A percentile compares a stretch with the other conserved stretches of the same genome.
Evolutionary conservation across 768 basidiomycete species (phyloP).

Genomic region (Naematelia aurantialba): DNA sequence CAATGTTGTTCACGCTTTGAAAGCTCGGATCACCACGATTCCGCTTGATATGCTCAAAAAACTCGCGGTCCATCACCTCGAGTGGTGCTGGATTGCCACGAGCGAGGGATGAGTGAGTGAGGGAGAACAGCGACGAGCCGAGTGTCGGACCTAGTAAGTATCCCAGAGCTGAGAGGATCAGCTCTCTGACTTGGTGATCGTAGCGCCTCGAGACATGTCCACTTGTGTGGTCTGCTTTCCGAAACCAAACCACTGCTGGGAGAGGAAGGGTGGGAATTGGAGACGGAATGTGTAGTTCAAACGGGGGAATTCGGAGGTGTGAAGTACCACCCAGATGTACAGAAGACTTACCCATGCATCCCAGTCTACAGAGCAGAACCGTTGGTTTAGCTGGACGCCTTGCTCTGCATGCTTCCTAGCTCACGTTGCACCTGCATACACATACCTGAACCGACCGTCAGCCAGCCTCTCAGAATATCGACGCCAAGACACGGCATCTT

Average conservation of each 20-base stretch:
- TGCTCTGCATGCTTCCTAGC: constrained; percentile 6
- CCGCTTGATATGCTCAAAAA: constrained; percentile 43
- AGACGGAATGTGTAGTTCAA: too few relatives aligned
- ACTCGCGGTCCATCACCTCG: constrained; percentile 43
- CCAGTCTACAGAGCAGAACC: constrained; percentile 19
- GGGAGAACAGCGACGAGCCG: constrained; percentile 46
- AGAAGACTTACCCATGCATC: constrained; percentile 41
- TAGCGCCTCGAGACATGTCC: too few relatives aligned
- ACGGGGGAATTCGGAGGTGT: too few relatives aligned
- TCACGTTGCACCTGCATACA: constrained; percentile 48
- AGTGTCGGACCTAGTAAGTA: constrained; percentile 48
- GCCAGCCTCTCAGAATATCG: background rate
- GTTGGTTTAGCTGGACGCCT: background rate
- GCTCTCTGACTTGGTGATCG: background rate
- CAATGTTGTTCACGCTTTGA: constrained; percentile 50
- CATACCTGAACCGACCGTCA: constrained; percentile 23
- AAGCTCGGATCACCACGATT: constrained; percentile 50
- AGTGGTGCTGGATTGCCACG: constrained; percentile 32
- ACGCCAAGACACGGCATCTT: background rate
- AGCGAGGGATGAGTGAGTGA: constrained; percentile 35
- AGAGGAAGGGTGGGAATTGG: background rate
- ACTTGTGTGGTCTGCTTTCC: too few relatives aligned
- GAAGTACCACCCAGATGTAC: background rate
- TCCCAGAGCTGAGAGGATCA: constrained; percentile 36
- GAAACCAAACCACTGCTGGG: too few relatives aligned